Conservation (phyloP, 2,329 filamentous ascomycete species). For the Metarhizium humberi region DNA sequence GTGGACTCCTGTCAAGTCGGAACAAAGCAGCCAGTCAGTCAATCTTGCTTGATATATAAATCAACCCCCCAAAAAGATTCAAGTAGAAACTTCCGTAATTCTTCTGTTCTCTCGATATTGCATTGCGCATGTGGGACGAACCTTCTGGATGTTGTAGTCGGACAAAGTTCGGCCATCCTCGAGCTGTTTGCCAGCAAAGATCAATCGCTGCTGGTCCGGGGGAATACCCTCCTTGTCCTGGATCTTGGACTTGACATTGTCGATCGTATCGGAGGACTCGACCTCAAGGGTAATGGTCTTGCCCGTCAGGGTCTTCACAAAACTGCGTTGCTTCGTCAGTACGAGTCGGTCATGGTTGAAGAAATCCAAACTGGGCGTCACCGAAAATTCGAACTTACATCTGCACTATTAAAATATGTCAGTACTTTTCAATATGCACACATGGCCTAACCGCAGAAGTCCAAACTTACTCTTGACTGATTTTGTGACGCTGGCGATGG, state of each 20-base stretch:
- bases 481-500: slow-evolving; percentile 39
- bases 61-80: neutral
- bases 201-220: slow-evolving; percentile 95
- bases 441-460: neutral
- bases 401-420: slow-evolving; percentile 60
- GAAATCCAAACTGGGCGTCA: slow-evolving; percentile 3
- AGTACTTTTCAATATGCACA: slow-evolving; percentile 25
- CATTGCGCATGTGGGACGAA: slow-evolving; percentile 31
- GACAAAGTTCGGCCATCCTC: slow-evolving; percentile 95
- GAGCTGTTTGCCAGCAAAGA: slow-evolving; percentile 98
- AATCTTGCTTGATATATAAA: neutral
- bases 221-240: slow-evolving; percentile 99
- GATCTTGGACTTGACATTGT: slow-evolving; percentile 99
- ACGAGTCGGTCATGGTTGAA: slow-evolving; percentile 7
- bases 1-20: slow-evolving; percentile 68
- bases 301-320: slow-evolving; percentile 99
- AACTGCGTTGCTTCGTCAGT: slow-evolving; percentile 48
- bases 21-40: neutral
- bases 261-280: slow-evolving; percentile 97
- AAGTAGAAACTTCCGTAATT: neutral
- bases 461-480: slow-evolving; percentile 50
- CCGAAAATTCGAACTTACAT: slow-evolving; percentile 54
- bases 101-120: neutral
- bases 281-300: slow-evolving; percentile 99
- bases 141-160: slow-evolving; percentile 99